Evolutionary conservation across 257 asterid genomes (phyloP), one percentile per base, ranked within the genome.

Genomic region (Forsythia viridissima): DNA sequence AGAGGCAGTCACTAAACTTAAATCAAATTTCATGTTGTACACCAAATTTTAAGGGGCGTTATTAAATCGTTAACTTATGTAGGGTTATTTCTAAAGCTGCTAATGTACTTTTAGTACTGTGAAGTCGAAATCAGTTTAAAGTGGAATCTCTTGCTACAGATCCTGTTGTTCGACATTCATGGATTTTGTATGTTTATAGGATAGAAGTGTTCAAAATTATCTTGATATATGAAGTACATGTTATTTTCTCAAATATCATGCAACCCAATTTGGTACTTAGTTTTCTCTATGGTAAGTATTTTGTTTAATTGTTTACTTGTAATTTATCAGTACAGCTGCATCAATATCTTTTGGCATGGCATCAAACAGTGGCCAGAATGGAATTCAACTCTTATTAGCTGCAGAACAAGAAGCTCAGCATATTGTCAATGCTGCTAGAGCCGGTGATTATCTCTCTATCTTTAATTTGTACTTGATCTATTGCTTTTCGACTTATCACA

Each of bases 321-420:
- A 24, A 24, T 63, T 63, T 74, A 30, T 70, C 68, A 0, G 10
- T 77, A 82, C 85, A 81, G 15, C 70, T 63, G 79, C 76, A 73
- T 82, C 79, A 57, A 71, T 46, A 16, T 70, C 77, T 63, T 63
- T 52, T 48, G 34, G 68, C 65, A 88, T 86, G 90, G 90, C 89
- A 78, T 51, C 91, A 83, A 77, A 75, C 84, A 84, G 79, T 68
- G 83, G 87, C 84, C 91, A 87, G 86, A 89, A 89, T 79, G 88
- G 89, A 55, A 87, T 89, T 77, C 91, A 89, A 52, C 87, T 82
- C 83, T 79, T 89, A 71, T 76, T 85, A 77, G 91, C 91, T 78
- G 93, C 90, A 36, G 93, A 89, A 75, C 93, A 89, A 84, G 91
- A 85, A 82, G 93, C 91, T 79, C 91, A 89, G 86, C 89, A 84